These are phyloP conservation scores for Penicillium tannophilum DNA, from an alignment of 495 filamentous ascomycete species.

Conservation along the genomic window DNA sequence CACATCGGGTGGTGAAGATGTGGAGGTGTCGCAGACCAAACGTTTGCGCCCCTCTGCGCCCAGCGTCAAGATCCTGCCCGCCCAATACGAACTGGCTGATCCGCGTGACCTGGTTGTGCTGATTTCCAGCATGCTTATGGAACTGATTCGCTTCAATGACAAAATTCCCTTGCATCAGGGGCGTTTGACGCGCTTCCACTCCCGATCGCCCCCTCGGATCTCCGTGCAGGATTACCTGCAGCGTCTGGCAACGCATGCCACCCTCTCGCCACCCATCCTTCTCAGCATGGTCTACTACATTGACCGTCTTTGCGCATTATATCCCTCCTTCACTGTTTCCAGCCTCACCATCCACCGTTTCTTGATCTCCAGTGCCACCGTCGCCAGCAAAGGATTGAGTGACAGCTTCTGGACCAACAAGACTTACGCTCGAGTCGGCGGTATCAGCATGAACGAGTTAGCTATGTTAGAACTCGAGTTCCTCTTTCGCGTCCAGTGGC, in stretches of 20 bases:
- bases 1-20: conserved; percentile 41
- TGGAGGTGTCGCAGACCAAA: conserved; percentile 54
- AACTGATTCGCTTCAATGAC: conserved; percentile 92
- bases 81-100: conserved; percentile 74
- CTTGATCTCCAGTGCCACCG: conserved; percentile 91
- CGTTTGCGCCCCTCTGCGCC: conserved; percentile 56
- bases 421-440: conserved; percentile 90
- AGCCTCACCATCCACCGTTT: conserved; percentile 96
- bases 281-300: conserved; percentile 99
- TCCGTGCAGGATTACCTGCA: conserved; percentile 91
- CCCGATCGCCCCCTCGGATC: conserved; percentile 90
- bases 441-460: conserved; percentile 83
- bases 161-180: conserved; percentile 80
- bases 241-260: conserved; percentile 90
- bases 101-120: conserved; percentile 83
- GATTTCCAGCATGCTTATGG: conserved; percentile 93
- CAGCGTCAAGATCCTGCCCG: conserved; percentile 70
- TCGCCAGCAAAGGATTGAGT: conserved; percentile 92
- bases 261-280: conserved; percentile 89
- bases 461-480: conserved; percentile 95
- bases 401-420: conserved; percentile 98
- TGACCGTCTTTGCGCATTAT: conserved; percentile 88
- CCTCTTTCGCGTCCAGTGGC: conserved; percentile 87
- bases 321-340: conserved; percentile 91
- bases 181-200: conserved; percentile 91